Evolutionary conservation across 176 grass and related monocot species (phyloP), one percentile per base, ranked within the genome.

Genomic region (Saccharum officinarum): DNA sequence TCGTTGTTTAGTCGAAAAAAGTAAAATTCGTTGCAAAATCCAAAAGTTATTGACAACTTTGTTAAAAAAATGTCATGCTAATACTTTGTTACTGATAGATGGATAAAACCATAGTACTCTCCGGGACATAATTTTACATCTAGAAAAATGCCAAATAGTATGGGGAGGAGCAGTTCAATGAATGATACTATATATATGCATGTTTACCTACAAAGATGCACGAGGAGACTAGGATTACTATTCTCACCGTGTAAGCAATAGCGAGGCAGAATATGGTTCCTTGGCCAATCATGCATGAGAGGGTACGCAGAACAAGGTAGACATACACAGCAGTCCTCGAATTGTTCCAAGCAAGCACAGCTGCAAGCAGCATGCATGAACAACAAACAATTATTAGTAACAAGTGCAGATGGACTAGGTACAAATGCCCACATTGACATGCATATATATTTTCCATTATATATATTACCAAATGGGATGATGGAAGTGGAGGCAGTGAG

Each of bases 211-310:
- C 22, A 38, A 73, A 45, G 30, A 5, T n/a, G n/a, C n/a, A n/a
- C 17, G 45, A 36, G 10, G 17, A 49, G 8, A 50, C 49, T 36
- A 20, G 15, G 61, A 74, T 39, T 22, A 6, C 10, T 30, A 6
- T 46, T 60, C 61, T 68, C 70, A 97, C 95, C 80, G 90, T 84
- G 89, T 97, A 97, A 34, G 95, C 84, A 64, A 93, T 75, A 17
- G 95, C 74, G 3, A 97, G 89, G 78, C 88, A 91, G 67, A 89
- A 87, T 79, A 94, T 92, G 83, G 90, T 94, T 83, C 95, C 95
- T 89, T 94, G 92, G 46, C 95, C 93, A 38, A 97, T 73, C 71
- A 93, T 88, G 41, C 83, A 92, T 3, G 95, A 90, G 5, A 97
- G 75, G 7, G 95, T 93, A 57, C 92, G 88, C 61, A 89, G 79